These are phyloP conservation scores for Penicillium lividum DNA, from an alignment of 495 filamentous ascomycete genomes.

Conservation along the genomic window DNA sequence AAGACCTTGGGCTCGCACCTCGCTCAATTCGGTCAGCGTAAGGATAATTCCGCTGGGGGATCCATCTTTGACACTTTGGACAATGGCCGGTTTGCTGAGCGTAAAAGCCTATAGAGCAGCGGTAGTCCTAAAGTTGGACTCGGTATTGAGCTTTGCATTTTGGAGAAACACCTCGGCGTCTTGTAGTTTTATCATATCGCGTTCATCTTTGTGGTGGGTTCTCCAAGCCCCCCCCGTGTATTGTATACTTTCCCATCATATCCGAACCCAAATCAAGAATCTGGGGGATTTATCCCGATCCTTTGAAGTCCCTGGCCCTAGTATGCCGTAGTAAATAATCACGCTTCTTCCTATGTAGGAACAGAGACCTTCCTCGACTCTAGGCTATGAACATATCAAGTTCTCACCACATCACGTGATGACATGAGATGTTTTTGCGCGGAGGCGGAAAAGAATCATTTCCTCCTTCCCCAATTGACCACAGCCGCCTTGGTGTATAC, in stretches of 20 bases:
- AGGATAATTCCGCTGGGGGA: slow-evolving; percentile 32
- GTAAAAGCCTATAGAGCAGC: slow-evolving; percentile 24
- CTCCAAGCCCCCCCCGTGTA: slow-evolving; percentile 20
- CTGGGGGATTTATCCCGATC: slow-evolving; percentile 1
- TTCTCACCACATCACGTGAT: slow-evolving; percentile 4
- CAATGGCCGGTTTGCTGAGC: slow-evolving; percentile 34
- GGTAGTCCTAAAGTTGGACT: slow-evolving; percentile 21
- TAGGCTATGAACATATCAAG: neutral
- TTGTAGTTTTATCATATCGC: slow-evolving; percentile 22
- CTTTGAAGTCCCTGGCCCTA: neutral
- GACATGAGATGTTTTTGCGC: neutral
- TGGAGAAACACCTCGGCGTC: slow-evolving; percentile 23
- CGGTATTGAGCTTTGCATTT: slow-evolving; percentile 18
- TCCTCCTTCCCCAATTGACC: neutral
- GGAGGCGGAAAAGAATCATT: neutral
- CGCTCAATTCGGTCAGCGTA: slow-evolving; percentile 60
- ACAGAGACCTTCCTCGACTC: neutral
- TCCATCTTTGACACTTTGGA: slow-evolving; percentile 35
- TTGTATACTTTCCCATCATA: slow-evolving; percentile 19
- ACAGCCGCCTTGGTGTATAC: neutral
- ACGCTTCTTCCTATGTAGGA: neutral
- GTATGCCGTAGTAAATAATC: neutral
- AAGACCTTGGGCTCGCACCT: slow-evolving; percentile 62
- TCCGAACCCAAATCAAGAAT: neutral
- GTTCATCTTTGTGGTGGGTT: slow-evolving; percentile 10